Evolutionary conservation across 768 basidiomycete genomes (phyloP).

Genomic region (Boletus barrowsii): DNA sequence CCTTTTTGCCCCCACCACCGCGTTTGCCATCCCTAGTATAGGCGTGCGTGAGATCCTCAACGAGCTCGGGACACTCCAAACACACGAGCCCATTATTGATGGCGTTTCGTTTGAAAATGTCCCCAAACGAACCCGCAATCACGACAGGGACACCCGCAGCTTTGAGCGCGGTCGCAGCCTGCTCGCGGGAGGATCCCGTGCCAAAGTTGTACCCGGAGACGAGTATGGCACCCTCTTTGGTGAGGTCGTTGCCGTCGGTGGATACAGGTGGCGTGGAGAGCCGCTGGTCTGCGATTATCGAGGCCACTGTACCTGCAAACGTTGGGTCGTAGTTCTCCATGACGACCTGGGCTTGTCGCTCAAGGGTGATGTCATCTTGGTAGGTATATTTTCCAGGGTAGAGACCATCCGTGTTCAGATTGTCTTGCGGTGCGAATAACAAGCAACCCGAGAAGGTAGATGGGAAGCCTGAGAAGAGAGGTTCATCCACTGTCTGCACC

Average conservation of each 20-base stretch:
- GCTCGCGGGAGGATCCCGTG: conserved; percentile 96
- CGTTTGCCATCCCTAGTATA: conserved; percentile 75
- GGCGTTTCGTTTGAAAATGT: conserved; percentile 98
- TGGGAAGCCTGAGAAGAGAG: conserved; percentile 82
- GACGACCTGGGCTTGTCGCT: conserved; percentile 90
- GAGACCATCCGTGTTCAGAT: conserved; percentile 96
- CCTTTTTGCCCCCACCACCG: conserved; percentile 73
- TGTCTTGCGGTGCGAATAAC: conserved; percentile 95
- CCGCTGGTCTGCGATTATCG: conserved; percentile 35
- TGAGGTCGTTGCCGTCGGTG: conserved; percentile 14
- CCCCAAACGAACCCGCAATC: conserved; percentile 96
- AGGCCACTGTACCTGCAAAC: conserved; percentile 71
- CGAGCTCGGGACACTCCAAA: conserved; percentile 87
- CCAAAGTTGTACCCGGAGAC: conserved; percentile 98
- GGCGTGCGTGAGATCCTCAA: conserved; percentile 72
- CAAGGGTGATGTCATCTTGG: conserved; percentile 97
- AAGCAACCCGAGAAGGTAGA: conserved; percentile 75
- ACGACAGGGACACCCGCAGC: conserved; percentile 91
- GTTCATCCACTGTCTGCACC: conserved; percentile 43
- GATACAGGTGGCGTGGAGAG: conserved; percentile 19
- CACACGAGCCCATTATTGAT: conserved; percentile 99
- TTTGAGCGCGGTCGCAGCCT: conserved; percentile 96
- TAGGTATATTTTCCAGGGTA: conserved; percentile 99
- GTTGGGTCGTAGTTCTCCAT: conserved; percentile 98
- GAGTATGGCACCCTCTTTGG: conserved; percentile 68